Percentiles rank a stretch among this genome's conserved stretches.
These are phyloP conservation scores for Beta macrorhiza DNA, from an alignment of 179 eudicot genomes.

Conservation along the genomic window DNA sequence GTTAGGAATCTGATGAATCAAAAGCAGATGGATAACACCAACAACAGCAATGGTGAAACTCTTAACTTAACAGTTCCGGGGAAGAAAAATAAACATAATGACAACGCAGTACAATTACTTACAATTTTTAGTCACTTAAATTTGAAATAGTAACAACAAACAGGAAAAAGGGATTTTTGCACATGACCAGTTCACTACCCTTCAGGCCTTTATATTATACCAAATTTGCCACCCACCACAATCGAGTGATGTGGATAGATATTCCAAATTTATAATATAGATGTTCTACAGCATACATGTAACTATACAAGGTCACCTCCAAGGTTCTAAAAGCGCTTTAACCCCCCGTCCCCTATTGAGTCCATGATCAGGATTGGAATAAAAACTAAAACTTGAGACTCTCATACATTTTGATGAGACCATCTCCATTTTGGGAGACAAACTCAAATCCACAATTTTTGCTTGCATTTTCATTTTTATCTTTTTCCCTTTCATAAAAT, in stretches of 20 bases:
- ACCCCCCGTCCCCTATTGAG: no score
- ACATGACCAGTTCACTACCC: neutral
- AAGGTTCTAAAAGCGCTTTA: no score
- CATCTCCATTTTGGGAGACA: neutral
- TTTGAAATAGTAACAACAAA: neutral
- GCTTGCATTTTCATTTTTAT: neutral
- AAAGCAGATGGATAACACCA: neutral
- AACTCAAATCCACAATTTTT: neutral
- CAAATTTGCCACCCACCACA: neutral
- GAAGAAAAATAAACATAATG: neutral
- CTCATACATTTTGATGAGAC: neutral
- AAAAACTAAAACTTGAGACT: neutral
- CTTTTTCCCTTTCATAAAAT: neutral
- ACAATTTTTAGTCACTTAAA: neutral
- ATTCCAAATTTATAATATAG: neutral
- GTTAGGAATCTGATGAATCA: neutral
- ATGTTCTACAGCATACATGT: neutral
- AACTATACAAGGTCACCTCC: neutral
- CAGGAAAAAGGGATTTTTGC: neutral
- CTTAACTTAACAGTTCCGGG: neutral
- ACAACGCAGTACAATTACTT: neutral
- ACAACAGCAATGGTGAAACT: neutral
- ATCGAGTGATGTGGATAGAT: neutral
- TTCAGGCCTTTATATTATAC: neutral
- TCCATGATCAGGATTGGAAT: neutral